These are phyloP conservation scores for Phytophthora syringae DNA, from an alignment of 352 stramenopile genomes.

Conservation along the genomic window DNA sequence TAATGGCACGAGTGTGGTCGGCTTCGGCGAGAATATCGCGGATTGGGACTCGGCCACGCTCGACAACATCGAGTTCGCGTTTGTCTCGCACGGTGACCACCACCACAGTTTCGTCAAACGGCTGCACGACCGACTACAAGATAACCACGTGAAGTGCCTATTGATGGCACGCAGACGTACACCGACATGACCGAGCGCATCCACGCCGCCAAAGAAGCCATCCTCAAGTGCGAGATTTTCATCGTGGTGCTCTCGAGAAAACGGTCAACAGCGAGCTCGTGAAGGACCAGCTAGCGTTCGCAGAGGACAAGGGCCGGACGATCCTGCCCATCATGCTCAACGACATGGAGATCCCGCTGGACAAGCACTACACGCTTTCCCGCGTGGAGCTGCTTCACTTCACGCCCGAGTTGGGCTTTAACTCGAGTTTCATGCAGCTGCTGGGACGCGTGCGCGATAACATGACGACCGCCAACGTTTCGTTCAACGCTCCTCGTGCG, in stretches of 20 bases:
- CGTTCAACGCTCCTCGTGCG: conserved; percentile 35
- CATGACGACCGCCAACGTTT: conserved; percentile 36
- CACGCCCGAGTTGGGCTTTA: conserved; percentile 80
- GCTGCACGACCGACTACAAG: conserved; percentile 61
- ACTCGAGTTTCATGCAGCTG: conserved; percentile 68
- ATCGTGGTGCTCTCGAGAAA: conserved; percentile 75
- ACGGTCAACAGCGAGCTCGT: conserved; percentile 76
- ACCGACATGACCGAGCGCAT: conserved; percentile 71
- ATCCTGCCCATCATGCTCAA: conserved; percentile 85
- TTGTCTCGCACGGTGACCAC: conserved; percentile 76
- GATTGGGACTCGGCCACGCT: conserved; percentile 45
- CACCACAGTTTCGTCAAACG: conserved; percentile 69
- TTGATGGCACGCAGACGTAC: conserved; percentile 57
- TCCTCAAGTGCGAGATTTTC: conserved; percentile 78
- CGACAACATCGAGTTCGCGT: conserved; percentile 60
- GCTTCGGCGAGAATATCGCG: conserved; percentile 41
- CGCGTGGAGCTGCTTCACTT: conserved; percentile 80
- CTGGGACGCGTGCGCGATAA: conserved; percentile 55
- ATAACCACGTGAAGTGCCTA: conserved; percentile 59
- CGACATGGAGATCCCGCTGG: conserved; percentile 71
- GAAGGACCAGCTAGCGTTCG: conserved; percentile 82
- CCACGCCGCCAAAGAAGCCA: conserved; percentile 74
- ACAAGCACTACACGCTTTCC: conserved; percentile 83
- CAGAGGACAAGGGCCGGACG: conserved; percentile 74
- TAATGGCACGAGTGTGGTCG: conserved; percentile 34